A percentile compares a stretch with the other conserved stretches of the same genome.
Conservation (phyloP, 257 asterid species). For the Fraxinus quadrangulata region DNA sequence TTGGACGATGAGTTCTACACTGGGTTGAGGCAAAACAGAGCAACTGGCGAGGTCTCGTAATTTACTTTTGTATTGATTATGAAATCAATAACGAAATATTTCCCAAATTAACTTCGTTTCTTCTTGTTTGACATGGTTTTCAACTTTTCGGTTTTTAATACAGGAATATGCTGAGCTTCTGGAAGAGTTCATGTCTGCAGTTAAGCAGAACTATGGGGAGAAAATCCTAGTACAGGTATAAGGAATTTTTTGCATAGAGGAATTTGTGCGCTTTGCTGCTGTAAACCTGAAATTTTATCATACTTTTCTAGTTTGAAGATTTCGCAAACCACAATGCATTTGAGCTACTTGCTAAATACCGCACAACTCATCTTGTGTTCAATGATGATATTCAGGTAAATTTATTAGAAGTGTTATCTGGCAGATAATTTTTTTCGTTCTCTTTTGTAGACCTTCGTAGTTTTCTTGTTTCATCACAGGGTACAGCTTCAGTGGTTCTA, state of each 20-base stretch:
- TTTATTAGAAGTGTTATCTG: background rate
- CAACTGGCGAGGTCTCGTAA: conserved; percentile 68
- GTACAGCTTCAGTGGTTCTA: conserved; percentile 90
- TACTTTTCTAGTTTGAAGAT: conserved; percentile 72
- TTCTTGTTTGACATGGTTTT: conserved; percentile 21
- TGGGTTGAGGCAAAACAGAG: conserved; percentile 80
- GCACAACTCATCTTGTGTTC: conserved; percentile 84
- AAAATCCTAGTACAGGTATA: conserved; percentile 76
- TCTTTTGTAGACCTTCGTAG: conserved; percentile 3
- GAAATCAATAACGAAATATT: conserved; percentile 5
- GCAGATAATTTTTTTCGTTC: background rate
- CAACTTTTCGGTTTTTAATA: conserved; percentile 16
- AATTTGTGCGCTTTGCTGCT: conserved; percentile 15
- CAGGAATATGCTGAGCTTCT: conserved; percentile 86
- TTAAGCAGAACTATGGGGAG: conserved; percentile 87
- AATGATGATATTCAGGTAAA: conserved; percentile 90
- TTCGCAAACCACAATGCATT: conserved; percentile 94
- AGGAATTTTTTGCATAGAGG: background rate
- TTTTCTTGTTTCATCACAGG: conserved; percentile 45
- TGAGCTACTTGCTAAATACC: conserved; percentile 73
- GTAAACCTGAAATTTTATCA: conserved; percentile 10
- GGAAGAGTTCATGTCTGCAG: conserved; percentile 86
- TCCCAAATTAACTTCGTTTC: conserved; percentile 15
- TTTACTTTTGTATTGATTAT: conserved; percentile 20
- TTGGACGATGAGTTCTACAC: conserved; percentile 86